Conservation (phyloP, 148 eudicot genomes). For the Rhododendron ferrugineum region DNA sequence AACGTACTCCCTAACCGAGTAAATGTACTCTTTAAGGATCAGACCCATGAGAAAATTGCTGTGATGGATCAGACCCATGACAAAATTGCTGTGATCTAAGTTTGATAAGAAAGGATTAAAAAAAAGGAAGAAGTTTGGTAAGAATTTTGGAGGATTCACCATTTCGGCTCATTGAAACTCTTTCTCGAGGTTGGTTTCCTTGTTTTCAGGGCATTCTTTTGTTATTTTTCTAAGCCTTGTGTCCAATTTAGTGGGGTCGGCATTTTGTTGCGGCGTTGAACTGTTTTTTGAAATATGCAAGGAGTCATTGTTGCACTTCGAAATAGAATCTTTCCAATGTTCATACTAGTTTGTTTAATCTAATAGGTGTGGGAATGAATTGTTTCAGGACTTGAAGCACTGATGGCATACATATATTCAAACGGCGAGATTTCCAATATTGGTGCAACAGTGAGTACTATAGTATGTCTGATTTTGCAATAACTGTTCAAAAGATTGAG, state of each 20-base stretch:
- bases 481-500: neutral
- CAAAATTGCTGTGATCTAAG: neutral
- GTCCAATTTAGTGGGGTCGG: neutral
- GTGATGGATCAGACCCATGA: neutral
- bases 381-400: constrained; percentile 14
- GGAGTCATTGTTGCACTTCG: neutral
- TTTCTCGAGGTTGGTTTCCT: neutral
- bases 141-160: neutral
- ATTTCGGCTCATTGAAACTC: neutral
- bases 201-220: neutral
- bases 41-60: neutral
- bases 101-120: neutral
- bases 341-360: neutral
- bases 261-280: neutral
- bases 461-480: neutral
- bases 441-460: constrained; percentile 10
- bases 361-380: neutral
- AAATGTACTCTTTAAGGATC: neutral
- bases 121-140: neutral
- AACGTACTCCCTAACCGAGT: too few relatives aligned
- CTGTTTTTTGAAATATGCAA: neutral
- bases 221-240: neutral
- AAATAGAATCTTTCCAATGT: neutral
- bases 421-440: neutral
- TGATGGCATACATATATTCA: constrained; percentile 1